phyloP scores from a whole-genome alignment of 2,329 filamentous ascomycete species.

The Diaporthe velutina region DNA sequence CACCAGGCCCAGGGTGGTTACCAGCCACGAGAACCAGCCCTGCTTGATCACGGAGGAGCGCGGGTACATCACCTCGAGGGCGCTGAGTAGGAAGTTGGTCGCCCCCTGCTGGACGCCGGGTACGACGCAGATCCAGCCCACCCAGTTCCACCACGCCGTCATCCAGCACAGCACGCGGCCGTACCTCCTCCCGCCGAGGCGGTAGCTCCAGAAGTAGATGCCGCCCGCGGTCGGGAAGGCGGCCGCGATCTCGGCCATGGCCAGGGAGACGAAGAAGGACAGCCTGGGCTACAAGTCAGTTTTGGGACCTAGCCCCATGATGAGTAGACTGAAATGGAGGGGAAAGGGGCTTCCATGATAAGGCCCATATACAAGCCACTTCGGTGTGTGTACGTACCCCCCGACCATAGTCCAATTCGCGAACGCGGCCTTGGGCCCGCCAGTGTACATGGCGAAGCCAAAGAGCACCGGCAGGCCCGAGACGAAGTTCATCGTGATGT shows the following conservation, averaged over 20 bases:
- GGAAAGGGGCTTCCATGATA: accelerated
- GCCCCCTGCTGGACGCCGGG: slow-evolving; percentile 55
- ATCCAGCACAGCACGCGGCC: slow-evolving; percentile 55
- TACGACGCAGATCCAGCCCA: slow-evolving; percentile 52
- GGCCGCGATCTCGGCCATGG: slow-evolving; percentile 54
- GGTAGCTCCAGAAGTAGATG: slow-evolving; percentile 55
- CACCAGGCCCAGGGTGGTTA: slow-evolving; percentile 52
- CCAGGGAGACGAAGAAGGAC: slow-evolving; percentile 50
- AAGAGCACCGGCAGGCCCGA: slow-evolving; percentile 52
- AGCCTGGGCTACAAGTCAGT: slow-evolving; percentile 36
- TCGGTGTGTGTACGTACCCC: slow-evolving; percentile 39
- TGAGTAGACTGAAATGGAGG: too few species aligned
- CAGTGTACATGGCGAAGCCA: slow-evolving; percentile 54
- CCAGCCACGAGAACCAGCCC: slow-evolving; percentile 54
- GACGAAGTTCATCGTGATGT: slow-evolving; percentile 54
- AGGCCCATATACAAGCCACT: background rate
- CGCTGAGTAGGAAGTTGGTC: slow-evolving; percentile 55
- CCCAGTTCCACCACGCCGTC: slow-evolving; percentile 57
- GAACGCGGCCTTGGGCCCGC: slow-evolving; percentile 53
- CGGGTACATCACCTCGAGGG: slow-evolving; percentile 54
- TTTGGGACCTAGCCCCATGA: background rate
- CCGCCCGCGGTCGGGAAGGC: slow-evolving; percentile 53
- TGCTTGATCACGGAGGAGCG: slow-evolving; percentile 47
- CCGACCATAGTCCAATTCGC: slow-evolving; percentile 55
- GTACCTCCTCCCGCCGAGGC: slow-evolving; percentile 51